A percentile compares a stretch with the other conserved stretches of the same genome.
Conservation (phyloP, 2,329 filamentous ascomycete species). For the Rhynchosporium secalis region DNA sequence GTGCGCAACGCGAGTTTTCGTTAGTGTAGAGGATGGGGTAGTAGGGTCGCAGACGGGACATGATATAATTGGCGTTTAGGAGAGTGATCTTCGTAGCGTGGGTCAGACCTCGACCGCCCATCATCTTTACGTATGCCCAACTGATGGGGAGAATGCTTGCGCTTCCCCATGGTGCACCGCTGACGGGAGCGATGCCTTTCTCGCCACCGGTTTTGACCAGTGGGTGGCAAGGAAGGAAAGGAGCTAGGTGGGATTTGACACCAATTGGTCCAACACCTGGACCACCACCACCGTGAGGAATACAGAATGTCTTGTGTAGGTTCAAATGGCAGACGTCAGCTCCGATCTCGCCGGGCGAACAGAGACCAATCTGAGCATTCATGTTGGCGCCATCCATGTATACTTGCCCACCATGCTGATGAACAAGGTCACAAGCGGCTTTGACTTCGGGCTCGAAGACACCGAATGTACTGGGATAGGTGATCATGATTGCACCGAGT, state of each 20-base stretch:
- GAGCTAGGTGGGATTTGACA: constrained; percentile 77
- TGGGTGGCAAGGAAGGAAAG: constrained; percentile 71
- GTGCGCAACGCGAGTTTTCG: constrained; percentile 80
- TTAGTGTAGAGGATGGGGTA: constrained; percentile 96
- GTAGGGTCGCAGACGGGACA: constrained; percentile 80
- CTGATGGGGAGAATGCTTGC: constrained; percentile 92
- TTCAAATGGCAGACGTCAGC: constrained; percentile 97
- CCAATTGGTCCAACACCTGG: constrained; percentile 93
- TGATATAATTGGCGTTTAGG: constrained; percentile 97
- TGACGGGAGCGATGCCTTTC: constrained; percentile 68
- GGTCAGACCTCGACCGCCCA: constrained; percentile 79
- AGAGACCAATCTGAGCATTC: constrained; percentile 96
- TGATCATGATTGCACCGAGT: constrained; percentile 93
- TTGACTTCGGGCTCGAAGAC: constrained; percentile 91
- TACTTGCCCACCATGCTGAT: constrained; percentile 85
- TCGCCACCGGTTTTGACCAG: constrained; percentile 56
- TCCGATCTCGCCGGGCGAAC: constrained; percentile 91
- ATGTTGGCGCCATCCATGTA: constrained; percentile 99
- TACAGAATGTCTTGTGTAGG: constrained; percentile 98
- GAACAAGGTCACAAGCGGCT: constrained; percentile 81
- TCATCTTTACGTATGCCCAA: constrained; percentile 94
- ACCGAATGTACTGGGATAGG: constrained; percentile 92
- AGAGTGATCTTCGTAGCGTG: constrained; percentile 89
- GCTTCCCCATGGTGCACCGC: constrained; percentile 81
- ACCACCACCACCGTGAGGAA: constrained; percentile 91